A percentile compares a stretch with the other conserved stretches of the same genome.
Evolutionary conservation across 1,139 yeast species (phyloP).

Genomic region (Pichia cactophila): DNA sequence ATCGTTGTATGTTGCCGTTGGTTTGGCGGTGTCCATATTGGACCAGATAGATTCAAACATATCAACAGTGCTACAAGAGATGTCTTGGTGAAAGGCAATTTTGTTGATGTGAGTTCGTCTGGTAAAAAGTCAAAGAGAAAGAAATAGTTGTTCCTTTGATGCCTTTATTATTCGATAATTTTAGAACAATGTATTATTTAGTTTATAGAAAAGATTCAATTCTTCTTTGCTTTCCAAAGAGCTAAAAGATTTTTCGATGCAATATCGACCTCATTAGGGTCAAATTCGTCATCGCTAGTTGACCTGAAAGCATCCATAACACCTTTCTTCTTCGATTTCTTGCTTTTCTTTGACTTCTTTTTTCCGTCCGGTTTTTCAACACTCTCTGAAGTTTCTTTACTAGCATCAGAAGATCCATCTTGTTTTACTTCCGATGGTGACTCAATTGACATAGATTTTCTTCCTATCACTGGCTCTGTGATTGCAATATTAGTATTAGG

Average conservation of each 20-base stretch:
- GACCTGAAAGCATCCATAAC: constrained; percentile 6
- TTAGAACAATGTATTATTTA: neutral
- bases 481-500: neutral
- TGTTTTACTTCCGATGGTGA: neutral
- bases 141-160: constrained; percentile 3
- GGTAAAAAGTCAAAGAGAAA: constrained; percentile 12
- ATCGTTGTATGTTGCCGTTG: constrained; percentile 85
- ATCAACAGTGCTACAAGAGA: constrained; percentile 86
- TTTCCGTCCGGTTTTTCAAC: neutral
- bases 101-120: constrained; percentile 25
- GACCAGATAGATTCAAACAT: constrained; percentile 91
- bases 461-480: constrained; percentile 18
- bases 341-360: constrained; percentile 13
- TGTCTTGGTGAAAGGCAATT: constrained; percentile 62
- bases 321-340: constrained; percentile 16
- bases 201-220: neutral
- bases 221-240: constrained; percentile 15
- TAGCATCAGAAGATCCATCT: neutral
- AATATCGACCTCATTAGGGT: constrained; percentile 8
- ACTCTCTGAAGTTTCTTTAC: no score
- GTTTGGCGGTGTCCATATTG: constrained; percentile 89
- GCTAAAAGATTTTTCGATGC: constrained; percentile 12
- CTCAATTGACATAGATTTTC: constrained; percentile 18
- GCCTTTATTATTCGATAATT: neutral
- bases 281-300: constrained; percentile 6